Evolutionary conservation across 768 basidiomycete genomes (phyloP).

Genomic region (Calocybe indica): DNA sequence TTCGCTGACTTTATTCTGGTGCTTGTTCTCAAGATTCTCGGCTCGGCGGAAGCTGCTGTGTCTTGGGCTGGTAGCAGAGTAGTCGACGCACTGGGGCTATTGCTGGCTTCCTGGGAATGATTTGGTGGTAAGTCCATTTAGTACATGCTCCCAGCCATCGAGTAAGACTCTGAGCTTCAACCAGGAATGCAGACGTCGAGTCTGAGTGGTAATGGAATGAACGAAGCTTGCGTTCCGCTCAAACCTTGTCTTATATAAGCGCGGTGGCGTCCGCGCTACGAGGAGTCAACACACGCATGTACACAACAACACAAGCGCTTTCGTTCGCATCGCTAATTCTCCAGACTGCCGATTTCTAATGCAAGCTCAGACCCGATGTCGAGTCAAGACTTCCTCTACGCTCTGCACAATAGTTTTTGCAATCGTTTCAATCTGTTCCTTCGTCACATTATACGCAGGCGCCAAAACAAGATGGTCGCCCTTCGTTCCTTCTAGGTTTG

Average conservation of each 20-base stretch:
- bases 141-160: constrained; percentile 85
- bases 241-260: constrained; percentile 41
- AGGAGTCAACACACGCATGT: not conserved
- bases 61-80: constrained; percentile 36
- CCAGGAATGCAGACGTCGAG: constrained; percentile 23
- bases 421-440: constrained; percentile 63
- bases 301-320: not conserved
- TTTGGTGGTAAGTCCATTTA: constrained; percentile 88
- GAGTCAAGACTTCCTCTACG: constrained; percentile 56
- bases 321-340: too few relatives aligned
- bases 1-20: constrained; percentile 72
- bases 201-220: constrained; percentile 23
- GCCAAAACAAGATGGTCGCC: constrained; percentile 71
- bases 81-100: constrained; percentile 51
- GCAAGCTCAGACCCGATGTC: constrained; percentile 9
- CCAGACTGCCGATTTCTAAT: too few relatives aligned
- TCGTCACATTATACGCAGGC: constrained; percentile 76
- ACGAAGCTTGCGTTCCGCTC: constrained; percentile 26
- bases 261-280: constrained; percentile 23
- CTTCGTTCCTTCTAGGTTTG: constrained; percentile 60
- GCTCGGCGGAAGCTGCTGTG: constrained; percentile 38
- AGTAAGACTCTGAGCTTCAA: constrained; percentile 37
- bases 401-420: constrained; percentile 60
- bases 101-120: constrained; percentile 66
- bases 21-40: constrained; percentile 63